phyloP scores from a whole-genome alignment of 208 protist species.

The Trypanosoma cruzi region DNA sequence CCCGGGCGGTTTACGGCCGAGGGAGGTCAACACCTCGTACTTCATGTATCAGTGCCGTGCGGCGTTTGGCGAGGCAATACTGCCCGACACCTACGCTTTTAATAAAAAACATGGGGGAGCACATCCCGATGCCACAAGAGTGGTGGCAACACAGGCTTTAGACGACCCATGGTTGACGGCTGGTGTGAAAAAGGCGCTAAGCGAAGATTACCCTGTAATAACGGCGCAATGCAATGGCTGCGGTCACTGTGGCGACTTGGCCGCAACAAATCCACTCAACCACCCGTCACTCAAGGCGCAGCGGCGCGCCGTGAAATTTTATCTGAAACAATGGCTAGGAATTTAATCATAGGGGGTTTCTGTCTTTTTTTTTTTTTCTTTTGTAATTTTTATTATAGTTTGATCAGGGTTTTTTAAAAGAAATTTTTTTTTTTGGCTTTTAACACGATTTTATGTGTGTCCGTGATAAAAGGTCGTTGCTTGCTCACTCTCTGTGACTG shows the following conservation, averaged over 20 bases:
- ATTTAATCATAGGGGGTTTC: neutral
- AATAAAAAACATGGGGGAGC: slow-evolving; percentile 40
- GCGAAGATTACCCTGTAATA: slow-evolving; percentile 29
- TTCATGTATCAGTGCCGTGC: slow-evolving; percentile 44
- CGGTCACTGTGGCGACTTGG: slow-evolving; percentile 46
- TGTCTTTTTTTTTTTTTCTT: slow-evolving; percentile 9
- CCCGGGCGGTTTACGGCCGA: slow-evolving; percentile 34
- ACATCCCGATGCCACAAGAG: slow-evolving; percentile 25
- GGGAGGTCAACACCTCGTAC: slow-evolving; percentile 36
- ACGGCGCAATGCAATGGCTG: slow-evolving; percentile 45
- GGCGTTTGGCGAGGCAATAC: slow-evolving; percentile 33
- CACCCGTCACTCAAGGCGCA: slow-evolving; percentile 24
- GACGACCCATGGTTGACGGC: slow-evolving; percentile 49
- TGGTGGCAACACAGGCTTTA: slow-evolving; percentile 42
- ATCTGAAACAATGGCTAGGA: slow-evolving; percentile 33
- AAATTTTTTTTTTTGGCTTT: neutral
- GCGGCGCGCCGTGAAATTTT: slow-evolving; percentile 13
- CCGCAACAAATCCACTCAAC: slow-evolving; percentile 2
- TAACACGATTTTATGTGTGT: too few relatives aligned
- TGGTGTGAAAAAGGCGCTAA: slow-evolving; percentile 26
- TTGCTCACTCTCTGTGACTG: too few relatives aligned
- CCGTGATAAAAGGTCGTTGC: too few relatives aligned
- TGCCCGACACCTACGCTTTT: slow-evolving; percentile 45
- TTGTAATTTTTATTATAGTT: slow-evolving; percentile 9
- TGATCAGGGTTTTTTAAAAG: neutral